Conservation (phyloP, 768 basidiomycete genomes). For the Pleurotus platypus region DNA sequence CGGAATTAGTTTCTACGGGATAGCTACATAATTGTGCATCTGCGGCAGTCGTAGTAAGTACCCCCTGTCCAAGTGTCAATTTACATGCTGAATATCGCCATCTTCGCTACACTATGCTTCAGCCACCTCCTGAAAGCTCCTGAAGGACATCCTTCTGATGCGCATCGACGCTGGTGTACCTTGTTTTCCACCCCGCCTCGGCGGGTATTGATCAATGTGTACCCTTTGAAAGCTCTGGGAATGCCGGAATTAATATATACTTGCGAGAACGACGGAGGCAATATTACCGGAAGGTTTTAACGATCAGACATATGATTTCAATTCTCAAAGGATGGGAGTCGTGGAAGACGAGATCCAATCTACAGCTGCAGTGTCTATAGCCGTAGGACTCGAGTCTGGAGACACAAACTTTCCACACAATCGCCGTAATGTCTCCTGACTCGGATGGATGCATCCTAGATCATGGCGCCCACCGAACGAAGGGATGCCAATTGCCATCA, state of each 20-base stretch:
- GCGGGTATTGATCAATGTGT: not conserved
- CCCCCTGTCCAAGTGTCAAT: too few relatives aligned
- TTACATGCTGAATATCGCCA: too few relatives aligned
- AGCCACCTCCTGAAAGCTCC: conserved; percentile 1
- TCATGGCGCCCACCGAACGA: not conserved
- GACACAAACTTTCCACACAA: conserved; percentile 1
- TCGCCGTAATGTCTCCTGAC: conserved; percentile 3
- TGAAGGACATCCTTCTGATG: not conserved
- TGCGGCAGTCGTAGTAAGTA: too few relatives aligned
- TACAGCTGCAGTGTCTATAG: not conserved
- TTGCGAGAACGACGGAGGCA: not conserved
- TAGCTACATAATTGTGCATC: too few relatives aligned
- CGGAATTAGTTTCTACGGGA: too few relatives aligned
- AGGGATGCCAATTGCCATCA: not conserved
- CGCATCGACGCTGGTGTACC: not conserved
- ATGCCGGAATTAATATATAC: not conserved
- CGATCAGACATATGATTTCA: not conserved
- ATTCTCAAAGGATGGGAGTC: too few relatives aligned
- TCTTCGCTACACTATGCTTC: not conserved
- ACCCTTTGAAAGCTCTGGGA: not conserved
- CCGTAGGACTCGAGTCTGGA: not conserved
- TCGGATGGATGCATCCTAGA: not conserved
- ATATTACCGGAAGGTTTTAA: not conserved
- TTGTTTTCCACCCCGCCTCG: conserved; percentile 3
- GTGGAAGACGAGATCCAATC: not conserved